Evolutionary conservation across 78 protist species (phyloP).

Genomic region (Polysphondylium violaceum): DNA sequence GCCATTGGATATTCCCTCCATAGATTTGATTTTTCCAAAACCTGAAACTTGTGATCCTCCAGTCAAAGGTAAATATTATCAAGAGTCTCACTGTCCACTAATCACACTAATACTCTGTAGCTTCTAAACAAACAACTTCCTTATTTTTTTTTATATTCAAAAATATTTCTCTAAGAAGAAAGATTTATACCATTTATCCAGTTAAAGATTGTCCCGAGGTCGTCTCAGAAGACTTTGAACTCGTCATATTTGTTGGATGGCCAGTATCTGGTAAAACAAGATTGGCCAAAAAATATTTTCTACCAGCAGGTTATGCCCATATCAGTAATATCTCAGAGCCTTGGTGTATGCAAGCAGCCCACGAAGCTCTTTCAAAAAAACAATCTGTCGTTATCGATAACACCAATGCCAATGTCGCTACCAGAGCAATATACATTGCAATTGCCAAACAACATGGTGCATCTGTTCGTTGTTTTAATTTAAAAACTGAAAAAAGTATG

Average conservation of each 20-base stretch:
- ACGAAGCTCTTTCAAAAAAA: conserved; percentile 42
- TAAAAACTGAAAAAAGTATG: conserved; percentile 40
- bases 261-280: conserved; percentile 91
- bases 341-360: neutral
- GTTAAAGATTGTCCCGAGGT: conserved; percentile 6
- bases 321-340: conserved; percentile 68
- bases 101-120: too few species aligned
- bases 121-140: too few species aligned
- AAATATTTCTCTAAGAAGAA: conserved; percentile 3
- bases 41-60: neutral
- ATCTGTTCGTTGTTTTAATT: conserved; percentile 66
- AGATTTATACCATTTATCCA: neutral
- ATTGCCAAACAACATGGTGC: conserved; percentile 46
- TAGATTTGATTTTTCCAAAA: conserved; percentile 18
- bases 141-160: neutral
- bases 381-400: conserved; percentile 88
- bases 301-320: conserved; percentile 82
- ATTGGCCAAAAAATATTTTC: conserved; percentile 63
- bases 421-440: conserved; percentile 40
- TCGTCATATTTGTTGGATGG: conserved; percentile 84
- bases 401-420: conserved; percentile 80
- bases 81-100: too few species aligned
- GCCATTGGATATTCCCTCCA: too few species aligned
- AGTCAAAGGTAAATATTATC: neutral
- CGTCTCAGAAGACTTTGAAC: conserved; percentile 52